These are phyloP conservation scores for Trifolium dubium DNA, from an alignment of 306 rosid genomes.

Conservation along the genomic window DNA sequence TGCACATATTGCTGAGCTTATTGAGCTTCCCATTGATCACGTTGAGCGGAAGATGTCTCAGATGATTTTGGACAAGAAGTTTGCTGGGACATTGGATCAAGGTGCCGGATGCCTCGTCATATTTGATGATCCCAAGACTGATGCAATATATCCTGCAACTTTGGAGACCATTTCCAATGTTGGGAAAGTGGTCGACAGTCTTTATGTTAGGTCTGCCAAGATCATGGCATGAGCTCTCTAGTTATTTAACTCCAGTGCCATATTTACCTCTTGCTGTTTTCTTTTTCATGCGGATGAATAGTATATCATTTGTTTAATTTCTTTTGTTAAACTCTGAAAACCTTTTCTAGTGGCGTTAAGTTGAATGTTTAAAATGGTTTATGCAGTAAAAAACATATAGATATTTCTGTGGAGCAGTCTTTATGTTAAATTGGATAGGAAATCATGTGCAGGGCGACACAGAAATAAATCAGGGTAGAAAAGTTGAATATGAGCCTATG, in stretches of 20 bases:
- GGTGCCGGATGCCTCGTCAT: conserved; percentile 79
- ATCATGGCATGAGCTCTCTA: conserved; percentile 70
- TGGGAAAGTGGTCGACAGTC: conserved; percentile 95
- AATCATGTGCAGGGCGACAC: too few species aligned
- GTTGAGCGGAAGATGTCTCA: conserved; percentile 66
- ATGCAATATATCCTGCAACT: conserved; percentile 66
- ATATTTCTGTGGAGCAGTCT: too few species aligned
- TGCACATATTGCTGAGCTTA: conserved; percentile 82
- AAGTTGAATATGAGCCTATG: too few species aligned
- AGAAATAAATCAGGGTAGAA: too few species aligned
- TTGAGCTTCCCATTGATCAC: conserved; percentile 75
- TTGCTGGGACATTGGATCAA: conserved; percentile 91
- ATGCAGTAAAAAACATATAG: neutral
- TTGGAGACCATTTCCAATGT: conserved; percentile 82
- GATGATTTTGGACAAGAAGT: conserved; percentile 66
- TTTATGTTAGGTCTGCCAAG: conserved; percentile 92
- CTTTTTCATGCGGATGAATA: conserved; percentile 27
- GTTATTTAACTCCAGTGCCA: conserved; percentile 23
- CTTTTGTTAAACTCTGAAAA: conserved; percentile 36
- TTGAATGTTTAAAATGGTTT: conserved; percentile 9
- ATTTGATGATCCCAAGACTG: conserved; percentile 62
- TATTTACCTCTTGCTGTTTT: conserved; percentile 33
- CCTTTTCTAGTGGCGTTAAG: conserved; percentile 7
- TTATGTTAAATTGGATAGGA: too few species aligned
- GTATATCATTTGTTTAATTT: conserved; percentile 31